A percentile compares a stretch with the other conserved stretches of the same genome.
Evolutionary conservation across 2,329 filamentous ascomycete genomes (phyloP).

Genomic region (Exophiala calicioides): DNA sequence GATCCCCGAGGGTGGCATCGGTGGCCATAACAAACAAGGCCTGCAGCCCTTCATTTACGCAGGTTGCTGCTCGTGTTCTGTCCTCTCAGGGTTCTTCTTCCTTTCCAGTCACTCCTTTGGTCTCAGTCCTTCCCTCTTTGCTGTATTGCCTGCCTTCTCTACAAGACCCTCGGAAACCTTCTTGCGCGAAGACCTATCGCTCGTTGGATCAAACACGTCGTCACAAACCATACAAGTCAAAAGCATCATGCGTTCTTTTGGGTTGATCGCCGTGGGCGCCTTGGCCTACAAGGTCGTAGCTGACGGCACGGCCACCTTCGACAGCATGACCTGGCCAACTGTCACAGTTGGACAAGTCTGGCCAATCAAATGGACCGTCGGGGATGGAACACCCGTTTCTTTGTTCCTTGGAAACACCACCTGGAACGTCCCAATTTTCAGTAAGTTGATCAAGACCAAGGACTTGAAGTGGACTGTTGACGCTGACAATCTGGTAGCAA

Average conservation of each 20-base stretch:
- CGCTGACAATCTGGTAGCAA: slow-evolving; percentile 5
- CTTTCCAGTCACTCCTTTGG: slow-evolving; percentile 11
- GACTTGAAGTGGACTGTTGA: background rate
- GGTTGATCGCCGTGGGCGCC: slow-evolving; percentile 17
- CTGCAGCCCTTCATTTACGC: slow-evolving; percentile 10
- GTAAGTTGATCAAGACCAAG: slow-evolving; percentile 15
- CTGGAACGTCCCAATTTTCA: slow-evolving; percentile 22
- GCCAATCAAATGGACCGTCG: slow-evolving; percentile 25
- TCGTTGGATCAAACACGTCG: too few relatives aligned
- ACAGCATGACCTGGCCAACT: slow-evolving; percentile 21
- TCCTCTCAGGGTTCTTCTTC: background rate
- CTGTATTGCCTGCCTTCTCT: too few relatives aligned
- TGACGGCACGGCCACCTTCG: slow-evolving; percentile 21
- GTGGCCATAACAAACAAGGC: slow-evolving; percentile 7
- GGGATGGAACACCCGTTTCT: slow-evolving; percentile 22
- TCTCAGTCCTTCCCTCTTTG: slow-evolving; percentile 2
- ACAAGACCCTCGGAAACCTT: too few relatives aligned
- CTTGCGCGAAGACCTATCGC: too few relatives aligned
- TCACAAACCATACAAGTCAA: too few relatives aligned
- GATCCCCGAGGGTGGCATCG: background rate
- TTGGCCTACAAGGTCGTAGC: slow-evolving; percentile 23
- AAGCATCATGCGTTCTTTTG: slow-evolving; percentile 15
- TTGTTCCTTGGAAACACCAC: slow-evolving; percentile 25
- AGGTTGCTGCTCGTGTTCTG: background rate
- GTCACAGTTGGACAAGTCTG: slow-evolving; percentile 25